phyloP scores from a whole-genome alignment of 768 basidiomycete species.

The Leccinum disarticulatum region DNA sequence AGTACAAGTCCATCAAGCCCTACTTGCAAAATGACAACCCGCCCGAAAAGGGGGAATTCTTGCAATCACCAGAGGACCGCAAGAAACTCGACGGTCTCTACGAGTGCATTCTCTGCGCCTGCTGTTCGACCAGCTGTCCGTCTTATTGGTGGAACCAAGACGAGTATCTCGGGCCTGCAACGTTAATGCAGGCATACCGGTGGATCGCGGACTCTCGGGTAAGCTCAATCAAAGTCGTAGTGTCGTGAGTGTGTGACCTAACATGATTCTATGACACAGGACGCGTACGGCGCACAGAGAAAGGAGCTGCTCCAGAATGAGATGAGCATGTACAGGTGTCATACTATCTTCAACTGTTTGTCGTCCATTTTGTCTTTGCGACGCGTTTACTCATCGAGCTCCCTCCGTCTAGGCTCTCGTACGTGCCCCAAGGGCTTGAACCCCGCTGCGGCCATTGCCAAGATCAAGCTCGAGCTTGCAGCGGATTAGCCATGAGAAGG shows the following conservation, averaged over 20 bases:
- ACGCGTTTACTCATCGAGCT: neutral
- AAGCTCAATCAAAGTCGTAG: slow-evolving; percentile 48
- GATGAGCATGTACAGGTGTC: slow-evolving; percentile 95
- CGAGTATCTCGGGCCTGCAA: slow-evolving; percentile 96
- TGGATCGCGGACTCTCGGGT: slow-evolving; percentile 98
- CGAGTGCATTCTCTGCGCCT: slow-evolving; percentile 96
- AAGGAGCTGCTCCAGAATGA: slow-evolving; percentile 95
- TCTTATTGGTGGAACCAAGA: slow-evolving; percentile 99
- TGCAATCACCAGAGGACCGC: slow-evolving; percentile 89
- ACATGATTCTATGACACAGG: slow-evolving; percentile 41
- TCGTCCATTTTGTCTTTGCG: slow-evolving; percentile 1
- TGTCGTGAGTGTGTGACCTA: neutral
- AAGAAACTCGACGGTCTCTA: slow-evolving; percentile 96
- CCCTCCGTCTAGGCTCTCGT: slow-evolving; percentile 58
- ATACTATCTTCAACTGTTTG: slow-evolving; percentile 96
- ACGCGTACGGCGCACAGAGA: slow-evolving; percentile 72
- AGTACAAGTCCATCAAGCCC: slow-evolving; percentile 99
- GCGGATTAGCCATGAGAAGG: slow-evolving; percentile 47
- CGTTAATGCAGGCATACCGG: slow-evolving; percentile 93
- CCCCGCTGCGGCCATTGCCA: slow-evolving; percentile 87
- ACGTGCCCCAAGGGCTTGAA: slow-evolving; percentile 98
- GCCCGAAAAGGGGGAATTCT: slow-evolving; percentile 79
- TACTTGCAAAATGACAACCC: slow-evolving; percentile 93
- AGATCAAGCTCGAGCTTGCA: slow-evolving; percentile 90
- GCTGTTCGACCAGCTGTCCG: slow-evolving; percentile 97